A percentile compares a stretch with the other conserved stretches of the same genome.
These are phyloP conservation scores for Mucor indicus DNA, from an alignment of 371 early-diverging fungal genomes.

Conservation along the genomic window DNA sequence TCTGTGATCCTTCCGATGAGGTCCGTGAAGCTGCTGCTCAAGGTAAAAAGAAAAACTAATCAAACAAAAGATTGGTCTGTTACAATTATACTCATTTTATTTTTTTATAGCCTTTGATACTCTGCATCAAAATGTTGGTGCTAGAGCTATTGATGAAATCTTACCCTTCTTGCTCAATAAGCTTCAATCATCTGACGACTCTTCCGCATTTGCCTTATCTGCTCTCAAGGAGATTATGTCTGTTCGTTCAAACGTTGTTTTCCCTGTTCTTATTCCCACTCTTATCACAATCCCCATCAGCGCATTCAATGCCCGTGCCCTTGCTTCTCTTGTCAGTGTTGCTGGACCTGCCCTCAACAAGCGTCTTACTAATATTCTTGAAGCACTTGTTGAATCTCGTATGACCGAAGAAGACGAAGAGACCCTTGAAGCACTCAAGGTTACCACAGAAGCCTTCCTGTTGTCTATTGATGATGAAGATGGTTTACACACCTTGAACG, in stretches of 20 bases:
- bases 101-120: conserved; percentile 79
- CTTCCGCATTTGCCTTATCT: conserved; percentile 77
- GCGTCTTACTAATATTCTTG: conserved; percentile 76
- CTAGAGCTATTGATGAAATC: conserved; percentile 89
- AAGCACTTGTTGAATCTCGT: conserved; percentile 76
- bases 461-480: conserved; percentile 74
- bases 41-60: conserved; percentile 18
- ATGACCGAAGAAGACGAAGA: conserved; percentile 64
- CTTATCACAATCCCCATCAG: conserved; percentile 86
- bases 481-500: conserved; percentile 71
- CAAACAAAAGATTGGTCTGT: not conserved
- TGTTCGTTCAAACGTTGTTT: conserved; percentile 90
- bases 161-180: conserved; percentile 84
- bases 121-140: conserved; percentile 86
- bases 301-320: conserved; percentile 87
- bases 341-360: conserved; percentile 85
- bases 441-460: conserved; percentile 66
- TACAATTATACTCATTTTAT: not conserved
- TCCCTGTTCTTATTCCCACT: conserved; percentile 95
- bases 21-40: conserved; percentile 94
- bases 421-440: conserved; percentile 63
- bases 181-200: conserved; percentile 65
- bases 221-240: conserved; percentile 97
- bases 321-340: conserved; percentile 88
- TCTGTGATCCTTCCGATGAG: conserved; percentile 72